These are phyloP conservation scores for Dothistroma septosporum DNA, from an alignment of 2,329 filamentous ascomycete species.

Conservation along the genomic window DNA sequence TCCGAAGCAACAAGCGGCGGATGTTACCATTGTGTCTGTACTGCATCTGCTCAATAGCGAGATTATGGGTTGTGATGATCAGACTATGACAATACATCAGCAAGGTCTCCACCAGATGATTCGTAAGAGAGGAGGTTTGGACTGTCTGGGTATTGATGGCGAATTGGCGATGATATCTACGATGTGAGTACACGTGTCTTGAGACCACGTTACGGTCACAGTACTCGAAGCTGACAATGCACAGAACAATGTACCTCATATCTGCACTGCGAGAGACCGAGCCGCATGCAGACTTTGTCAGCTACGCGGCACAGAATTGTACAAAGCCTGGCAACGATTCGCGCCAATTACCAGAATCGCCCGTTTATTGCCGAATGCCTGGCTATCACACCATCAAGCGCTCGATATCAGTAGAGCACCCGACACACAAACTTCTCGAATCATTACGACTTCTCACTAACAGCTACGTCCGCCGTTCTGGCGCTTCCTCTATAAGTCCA, in stretches of 20 bases:
- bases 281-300: slow-evolving; percentile 19
- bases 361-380: slow-evolving; percentile 16
- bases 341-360: slow-evolving; percentile 20
- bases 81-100: slow-evolving; percentile 26
- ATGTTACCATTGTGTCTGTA: slow-evolving; percentile 33
- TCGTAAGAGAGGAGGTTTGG: slow-evolving; percentile 28
- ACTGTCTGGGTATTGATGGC: slow-evolving; percentile 26
- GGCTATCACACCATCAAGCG: slow-evolving; percentile 19
- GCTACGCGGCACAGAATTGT: slow-evolving; percentile 11
- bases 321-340: slow-evolving; percentile 8
- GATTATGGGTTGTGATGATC: slow-evolving; percentile 30
- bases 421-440: slow-evolving; percentile 16
- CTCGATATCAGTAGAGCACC: slow-evolving; percentile 11
- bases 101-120: slow-evolving; percentile 31
- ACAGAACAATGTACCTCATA: slow-evolving; percentile 25
- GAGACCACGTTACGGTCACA: neutral
- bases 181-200: slow-evolving; percentile 13
- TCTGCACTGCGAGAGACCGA: slow-evolving; percentile 19
- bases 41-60: slow-evolving; percentile 32
- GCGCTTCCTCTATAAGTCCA: slow-evolving; percentile 4
- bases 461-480: slow-evolving; percentile 12
- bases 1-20: slow-evolving; percentile 23
- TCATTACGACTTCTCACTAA: slow-evolving; percentile 17
- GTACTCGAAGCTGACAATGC: neutral
- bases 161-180: slow-evolving; percentile 27